Base-by-base conservation (phyloP, 441 rosid genomes). In the Viola pubescens region DNA sequence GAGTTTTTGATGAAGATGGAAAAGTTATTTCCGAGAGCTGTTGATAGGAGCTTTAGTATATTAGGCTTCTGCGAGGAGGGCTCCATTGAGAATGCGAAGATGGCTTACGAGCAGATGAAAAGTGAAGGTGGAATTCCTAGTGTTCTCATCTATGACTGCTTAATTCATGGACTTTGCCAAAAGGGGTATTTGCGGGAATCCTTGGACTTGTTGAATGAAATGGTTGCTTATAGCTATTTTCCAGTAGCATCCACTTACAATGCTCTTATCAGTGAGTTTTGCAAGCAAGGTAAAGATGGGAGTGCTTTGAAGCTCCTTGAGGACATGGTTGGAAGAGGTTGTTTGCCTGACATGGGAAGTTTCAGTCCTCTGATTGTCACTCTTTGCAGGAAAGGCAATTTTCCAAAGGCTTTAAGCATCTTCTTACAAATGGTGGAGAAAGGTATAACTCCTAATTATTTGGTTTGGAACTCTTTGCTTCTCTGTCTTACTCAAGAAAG, bases 11-110 rank as follows among this genome's bases (percentile, higher is more conserved):
- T 62, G 37, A 75, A 77, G 75, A 83, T 87, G 88, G 81, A 79
- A 65, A 84, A 69, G 7, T 60, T 87, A 64, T 89, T 91, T 65
- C 89, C 97, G 3, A 84, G 75, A 73, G 75, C 83, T 48, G 81
- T 91, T 48, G 82, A 72, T 37, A 78, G 86, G 69, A 82, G 81
- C 80, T 72, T 84, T 57, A 79, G 64, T 68, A 48, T 87, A 74
- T 68, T 88, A 68, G 66, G 54, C 44, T 72, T 77, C 44, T 88
- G 96, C 26, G 73, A 58, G 47, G 77, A 80, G 61, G 81, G 87
- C 56, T 56, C 64, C n/a, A 46, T 84, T 4, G 77, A 77, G 61
- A 75, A 82, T 37, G 82, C 87, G 0, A 84, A 75, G 73, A 62
- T 54, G 37, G 77, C 67, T 39, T 89, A 75, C 53, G 79, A 79